These are phyloP conservation scores for Aethionema arabicum DNA, from an alignment of 345 rosid species.

Conservation along the genomic window DNA sequence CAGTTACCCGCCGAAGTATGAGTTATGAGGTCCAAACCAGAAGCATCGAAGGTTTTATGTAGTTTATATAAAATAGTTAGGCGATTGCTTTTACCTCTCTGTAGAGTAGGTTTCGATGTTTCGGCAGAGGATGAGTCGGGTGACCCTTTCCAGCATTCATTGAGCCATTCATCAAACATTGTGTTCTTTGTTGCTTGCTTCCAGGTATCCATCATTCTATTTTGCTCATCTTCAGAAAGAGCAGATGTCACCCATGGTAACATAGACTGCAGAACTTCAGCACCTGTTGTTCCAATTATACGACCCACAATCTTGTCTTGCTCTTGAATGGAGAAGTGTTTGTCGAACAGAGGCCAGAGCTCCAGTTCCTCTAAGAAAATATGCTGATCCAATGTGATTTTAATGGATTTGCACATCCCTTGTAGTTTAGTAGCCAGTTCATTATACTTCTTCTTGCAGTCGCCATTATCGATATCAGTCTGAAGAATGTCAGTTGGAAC, in stretches of 20 bases:
- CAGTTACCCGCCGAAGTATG: constrained; percentile 17
- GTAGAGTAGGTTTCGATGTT: constrained; percentile 46
- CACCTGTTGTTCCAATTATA: constrained; percentile 90
- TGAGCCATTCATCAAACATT: constrained; percentile 93
- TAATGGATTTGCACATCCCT: constrained; percentile 92
- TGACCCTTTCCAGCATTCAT: constrained; percentile 70
- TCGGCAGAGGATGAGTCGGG: constrained; percentile 49
- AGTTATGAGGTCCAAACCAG: constrained; percentile 21
- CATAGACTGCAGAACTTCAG: constrained; percentile 92
- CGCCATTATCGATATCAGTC: constrained; percentile 31
- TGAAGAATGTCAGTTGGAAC: constrained; percentile 31
- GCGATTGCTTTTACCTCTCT: constrained; percentile 45
- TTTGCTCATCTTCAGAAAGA: constrained; percentile 84
- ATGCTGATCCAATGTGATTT: constrained; percentile 82
- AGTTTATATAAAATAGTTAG: constrained; percentile 11
- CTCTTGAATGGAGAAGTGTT: constrained; percentile 74
- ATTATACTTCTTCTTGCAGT: constrained; percentile 49
- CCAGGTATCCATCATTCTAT: constrained; percentile 93
- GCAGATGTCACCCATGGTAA: constrained; percentile 95
- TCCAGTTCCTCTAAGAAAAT: constrained; percentile 83
- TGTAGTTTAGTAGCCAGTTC: constrained; percentile 84
- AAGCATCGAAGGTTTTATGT: constrained; percentile 14
- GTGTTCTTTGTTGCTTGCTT: constrained; percentile 94
- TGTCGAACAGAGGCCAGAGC: constrained; percentile 84
- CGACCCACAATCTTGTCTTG: constrained; percentile 88